Base-by-base conservation (phyloP, 2,329 filamentous ascomycete species). In the Boeremia lycopersici region DNA sequence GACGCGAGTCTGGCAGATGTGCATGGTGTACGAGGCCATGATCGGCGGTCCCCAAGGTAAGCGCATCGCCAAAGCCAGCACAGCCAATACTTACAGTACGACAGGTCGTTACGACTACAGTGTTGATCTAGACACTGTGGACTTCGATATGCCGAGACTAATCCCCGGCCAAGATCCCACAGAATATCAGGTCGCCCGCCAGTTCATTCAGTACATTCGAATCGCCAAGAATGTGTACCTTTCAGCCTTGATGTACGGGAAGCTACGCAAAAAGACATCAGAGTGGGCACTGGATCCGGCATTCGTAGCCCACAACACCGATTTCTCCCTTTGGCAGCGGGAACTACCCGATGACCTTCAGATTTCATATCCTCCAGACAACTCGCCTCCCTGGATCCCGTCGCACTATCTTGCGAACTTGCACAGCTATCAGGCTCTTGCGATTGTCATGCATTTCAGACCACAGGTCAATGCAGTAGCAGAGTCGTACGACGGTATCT, bases 11-110 rank as follows among this genome's bases (percentile, higher is more conserved):
- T 98, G 93, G 93, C 93, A 97, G 73, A 88, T 87, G 1, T 84
- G 96, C 9, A 89, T 96, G 70, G 81, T 91, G 19, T 88, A 91
- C 59, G 93, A 98, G 76, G 83, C 93, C 36, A 96, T 98, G 90
- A 88, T 97, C 64, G 93, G 93, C 51, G 92, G 89, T 17, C 91
- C 93, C 3, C 93, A 98, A 86, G 93, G 93, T 91, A 79, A 64
- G 66, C 34, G 1, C 2, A 25, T 6, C 9, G 13, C 4, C 11
- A 6, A 2, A 17, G 6, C 15, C 17, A 1, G 15, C 15, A 6
- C 17, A 7, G 9, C 10, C 11, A 12, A 28, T 30, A 17, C 58
- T 67, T 29, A 69, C 46, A 48, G 23, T 2, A 30, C 7, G 10
- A 34, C 23, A 74, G 72, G 90, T 10, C 90, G 91, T 28, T 87